A percentile compares a stretch with the other conserved stretches of the same genome.
These are phyloP conservation scores for Nakazawaea holstii DNA, from an alignment of 805 yeast genomes.

Conservation along the genomic window DNA sequence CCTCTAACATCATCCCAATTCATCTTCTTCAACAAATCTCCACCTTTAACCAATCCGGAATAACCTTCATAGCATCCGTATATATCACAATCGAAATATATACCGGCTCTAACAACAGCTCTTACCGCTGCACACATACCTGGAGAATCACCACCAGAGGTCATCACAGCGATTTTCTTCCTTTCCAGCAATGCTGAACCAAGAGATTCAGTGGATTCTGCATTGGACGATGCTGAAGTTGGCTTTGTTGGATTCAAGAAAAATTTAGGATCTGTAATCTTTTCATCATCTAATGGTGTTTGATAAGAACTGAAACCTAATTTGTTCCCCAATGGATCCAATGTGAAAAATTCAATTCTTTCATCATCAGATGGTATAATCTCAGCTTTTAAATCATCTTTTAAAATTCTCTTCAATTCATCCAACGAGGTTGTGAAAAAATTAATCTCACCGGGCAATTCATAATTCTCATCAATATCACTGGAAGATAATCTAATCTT, in stretches of 20 bases:
- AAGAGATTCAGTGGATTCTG: not conserved
- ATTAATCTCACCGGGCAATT: conserved; percentile 30
- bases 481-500: conserved; percentile 38
- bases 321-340: conserved; percentile 63
- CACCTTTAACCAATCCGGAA: conserved; percentile 67
- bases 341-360: conserved; percentile 27
- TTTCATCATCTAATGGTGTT: conserved; percentile 28
- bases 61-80: conserved; percentile 72
- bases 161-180: conserved; percentile 67
- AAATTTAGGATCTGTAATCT: conserved; percentile 28
- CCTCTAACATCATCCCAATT: conserved; percentile 95
- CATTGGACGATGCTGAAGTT: conserved; percentile 6
- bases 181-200: not conserved
- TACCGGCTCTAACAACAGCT: conserved; percentile 67
- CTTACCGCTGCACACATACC: conserved; percentile 78
- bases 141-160: conserved; percentile 80
- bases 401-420: conserved; percentile 16
- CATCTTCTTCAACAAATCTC: conserved; percentile 62
- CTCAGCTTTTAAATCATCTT: conserved; percentile 15
- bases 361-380: conserved; percentile 11
- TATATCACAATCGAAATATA: conserved; percentile 57
- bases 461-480: conserved; percentile 28
- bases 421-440: conserved; percentile 36
- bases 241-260: conserved; percentile 20
- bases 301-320: conserved; percentile 49